Percentiles rank a stretch among this genome's conserved stretches.
phyloP scores from a whole-genome alignment of 2,329 filamentous ascomycete species.

The Beauveria sp. region DNA sequence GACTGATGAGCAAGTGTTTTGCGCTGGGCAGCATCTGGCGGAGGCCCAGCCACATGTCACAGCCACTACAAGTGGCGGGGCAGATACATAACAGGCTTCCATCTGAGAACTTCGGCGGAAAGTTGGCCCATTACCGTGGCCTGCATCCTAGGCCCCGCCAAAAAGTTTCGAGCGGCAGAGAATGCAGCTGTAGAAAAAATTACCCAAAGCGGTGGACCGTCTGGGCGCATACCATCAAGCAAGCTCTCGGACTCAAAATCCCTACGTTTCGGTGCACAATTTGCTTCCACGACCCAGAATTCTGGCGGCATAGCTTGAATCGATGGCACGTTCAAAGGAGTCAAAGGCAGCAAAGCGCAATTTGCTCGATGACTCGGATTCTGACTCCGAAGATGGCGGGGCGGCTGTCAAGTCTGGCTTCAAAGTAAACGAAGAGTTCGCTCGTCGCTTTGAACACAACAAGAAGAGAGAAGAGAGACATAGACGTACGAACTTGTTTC shows the following conservation, averaged over 20 bases:
- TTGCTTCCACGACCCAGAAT: neutral
- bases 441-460: constrained; percentile 87
- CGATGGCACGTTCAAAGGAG: neutral
- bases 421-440: constrained; percentile 87
- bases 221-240: neutral
- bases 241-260: neutral
- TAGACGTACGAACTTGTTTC: constrained; percentile 39
- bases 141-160: constrained; percentile 13
- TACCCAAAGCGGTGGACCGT: neutral
- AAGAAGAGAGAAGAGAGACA: constrained; percentile 90
- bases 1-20: constrained; percentile 9
- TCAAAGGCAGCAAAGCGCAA: constrained; percentile 36
- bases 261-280: neutral
- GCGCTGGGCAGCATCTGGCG: neutral
- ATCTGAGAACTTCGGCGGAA: constrained; percentile 16
- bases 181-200: neutral
- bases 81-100: neutral
- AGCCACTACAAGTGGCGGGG: constrained; percentile 7
- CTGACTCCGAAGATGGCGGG: constrained; percentile 38
- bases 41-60: constrained; percentile 8
- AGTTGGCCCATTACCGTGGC: constrained; percentile 13
- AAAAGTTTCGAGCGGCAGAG: constrained; percentile 14
- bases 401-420: constrained; percentile 42
- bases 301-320: neutral
- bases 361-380: constrained; percentile 50